Evolutionary conservation across 2,329 filamentous ascomycete species (phyloP).

Genomic region (Fusarium verrucosum): DNA sequence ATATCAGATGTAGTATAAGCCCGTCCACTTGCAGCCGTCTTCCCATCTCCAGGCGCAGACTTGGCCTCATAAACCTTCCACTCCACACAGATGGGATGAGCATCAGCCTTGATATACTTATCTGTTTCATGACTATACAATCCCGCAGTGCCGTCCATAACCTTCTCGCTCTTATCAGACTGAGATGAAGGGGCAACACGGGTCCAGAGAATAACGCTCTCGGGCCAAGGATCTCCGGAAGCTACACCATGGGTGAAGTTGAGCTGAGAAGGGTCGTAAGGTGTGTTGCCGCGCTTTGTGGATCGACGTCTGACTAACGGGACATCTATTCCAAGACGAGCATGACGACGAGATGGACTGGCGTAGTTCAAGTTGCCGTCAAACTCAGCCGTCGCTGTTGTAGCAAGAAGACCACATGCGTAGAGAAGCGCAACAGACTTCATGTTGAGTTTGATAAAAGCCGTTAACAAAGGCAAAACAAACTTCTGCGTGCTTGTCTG

Average conservation of each 20-base stretch:
- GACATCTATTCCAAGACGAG: conserved; percentile 71
- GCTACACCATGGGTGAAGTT: conserved; percentile 72
- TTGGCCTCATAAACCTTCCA: conserved; percentile 64
- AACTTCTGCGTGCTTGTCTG: background rate
- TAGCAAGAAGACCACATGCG: conserved; percentile 9
- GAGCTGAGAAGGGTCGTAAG: conserved; percentile 47
- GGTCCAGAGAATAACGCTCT: conserved; percentile 66
- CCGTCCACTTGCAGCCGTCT: conserved; percentile 64
- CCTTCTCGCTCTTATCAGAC: conserved; percentile 55
- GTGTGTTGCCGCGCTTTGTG: conserved; percentile 14
- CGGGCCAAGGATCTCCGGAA: conserved; percentile 61
- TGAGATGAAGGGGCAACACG: conserved; percentile 56
- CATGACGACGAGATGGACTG: conserved; percentile 72
- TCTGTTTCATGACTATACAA: conserved; percentile 60
- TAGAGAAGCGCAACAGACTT: background rate
- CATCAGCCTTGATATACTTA: conserved; percentile 47
- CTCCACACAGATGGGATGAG: conserved; percentile 70
- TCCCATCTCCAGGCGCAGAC: conserved; percentile 46
- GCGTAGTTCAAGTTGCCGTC: conserved; percentile 71
- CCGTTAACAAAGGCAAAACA: background rate
- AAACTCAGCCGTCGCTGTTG: conserved; percentile 16
- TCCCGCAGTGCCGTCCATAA: conserved; percentile 51
- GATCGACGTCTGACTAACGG: conserved; percentile 42
- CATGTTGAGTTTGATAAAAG: conserved; percentile 7
- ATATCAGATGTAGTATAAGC: conserved; percentile 77